Percentiles rank a stretch among this genome's conserved stretches.
Evolutionary conservation across 345 rosid genomes (phyloP).

Genomic region (Aurinia saxatilis): DNA sequence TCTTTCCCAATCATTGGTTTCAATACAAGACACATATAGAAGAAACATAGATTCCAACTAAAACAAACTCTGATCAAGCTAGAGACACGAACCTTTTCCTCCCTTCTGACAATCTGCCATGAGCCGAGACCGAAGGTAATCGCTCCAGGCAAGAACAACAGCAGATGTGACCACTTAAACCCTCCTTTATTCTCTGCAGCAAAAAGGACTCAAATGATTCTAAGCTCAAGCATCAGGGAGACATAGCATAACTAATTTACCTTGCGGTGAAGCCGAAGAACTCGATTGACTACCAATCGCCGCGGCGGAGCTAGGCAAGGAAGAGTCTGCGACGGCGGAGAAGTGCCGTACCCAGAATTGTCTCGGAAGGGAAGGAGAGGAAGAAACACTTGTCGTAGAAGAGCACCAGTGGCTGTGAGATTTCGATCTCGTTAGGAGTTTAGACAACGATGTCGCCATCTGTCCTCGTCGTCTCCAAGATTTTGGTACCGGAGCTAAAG

Average conservation of each 20-base stretch:
- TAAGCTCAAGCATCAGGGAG: not conserved
- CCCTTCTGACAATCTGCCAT: slow-evolving; percentile 93
- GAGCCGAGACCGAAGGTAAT: slow-evolving; percentile 92
- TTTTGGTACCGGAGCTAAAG: slow-evolving; percentile 20
- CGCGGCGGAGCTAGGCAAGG: slow-evolving; percentile 32
- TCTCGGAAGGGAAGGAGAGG: not conserved
- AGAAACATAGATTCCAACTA: not conserved
- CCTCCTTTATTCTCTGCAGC: slow-evolving; percentile 36
- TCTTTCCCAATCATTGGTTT: not conserved
- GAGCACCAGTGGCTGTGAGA: slow-evolving; percentile 9
- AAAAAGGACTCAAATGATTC: not conserved
- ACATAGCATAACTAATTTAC: slow-evolving; percentile 35
- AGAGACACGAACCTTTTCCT: slow-evolving; percentile 58
- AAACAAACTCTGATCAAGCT: not conserved
- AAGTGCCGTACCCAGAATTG: slow-evolving; percentile 17
- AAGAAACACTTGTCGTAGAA: not conserved
- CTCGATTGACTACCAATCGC: slow-evolving; percentile 20
- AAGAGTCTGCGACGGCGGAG: slow-evolving; percentile 28
- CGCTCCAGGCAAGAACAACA: slow-evolving; percentile 86
- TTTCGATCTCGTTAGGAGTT: slow-evolving; percentile 36
- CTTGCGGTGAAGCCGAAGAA: slow-evolving; percentile 31
- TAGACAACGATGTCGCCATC: slow-evolving; percentile 42
- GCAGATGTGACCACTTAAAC: slow-evolving; percentile 52
- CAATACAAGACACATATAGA: not conserved
- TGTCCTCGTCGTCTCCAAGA: slow-evolving; percentile 20